phyloP scores from a whole-genome alignment of 1,139 yeast genomes.

The Sugiyamaella japonica region DNA sequence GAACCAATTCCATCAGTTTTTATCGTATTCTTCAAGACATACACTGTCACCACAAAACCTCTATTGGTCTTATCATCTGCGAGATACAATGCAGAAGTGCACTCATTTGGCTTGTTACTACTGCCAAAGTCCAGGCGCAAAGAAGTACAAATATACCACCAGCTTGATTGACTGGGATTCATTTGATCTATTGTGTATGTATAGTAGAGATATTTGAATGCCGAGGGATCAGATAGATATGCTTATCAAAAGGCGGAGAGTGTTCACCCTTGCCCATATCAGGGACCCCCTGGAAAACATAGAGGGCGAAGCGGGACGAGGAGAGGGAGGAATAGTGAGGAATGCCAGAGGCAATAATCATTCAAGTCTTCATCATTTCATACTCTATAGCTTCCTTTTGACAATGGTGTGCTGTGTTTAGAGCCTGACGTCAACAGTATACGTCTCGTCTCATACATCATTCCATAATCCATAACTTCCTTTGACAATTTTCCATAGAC shows the following conservation, averaged over 20 bases:
- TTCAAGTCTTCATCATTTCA: slow-evolving; percentile 29
- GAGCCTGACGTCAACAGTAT: slow-evolving; percentile 64
- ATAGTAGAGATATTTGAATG: too few relatives aligned
- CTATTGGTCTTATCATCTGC: neutral
- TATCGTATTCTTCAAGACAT: neutral
- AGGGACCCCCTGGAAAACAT: too few relatives aligned
- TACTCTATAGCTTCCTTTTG: slow-evolving; percentile 40
- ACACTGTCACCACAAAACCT: slow-evolving; percentile 20
- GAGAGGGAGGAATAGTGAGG: too few relatives aligned
- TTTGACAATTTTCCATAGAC: slow-evolving; percentile 53
- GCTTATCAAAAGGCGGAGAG: too few relatives aligned
- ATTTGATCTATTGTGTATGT: neutral
- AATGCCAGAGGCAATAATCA: too few relatives aligned
- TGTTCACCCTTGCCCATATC: too few relatives aligned
- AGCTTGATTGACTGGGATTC: neutral
- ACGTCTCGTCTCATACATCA: slow-evolving; percentile 1
- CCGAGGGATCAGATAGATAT: neutral
- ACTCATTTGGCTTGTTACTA: slow-evolving; percentile 10
- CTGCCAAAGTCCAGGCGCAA: slow-evolving; percentile 19
- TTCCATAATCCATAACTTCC: slow-evolving; percentile 43
- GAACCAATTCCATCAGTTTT: neutral
- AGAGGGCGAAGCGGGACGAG: too few relatives aligned
- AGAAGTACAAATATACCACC: slow-evolving; percentile 21
- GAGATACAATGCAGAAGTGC: slow-evolving; percentile 24
- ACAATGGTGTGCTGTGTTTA: slow-evolving; percentile 56